Evolutionary conservation across 345 rosid genomes (phyloP).

Genomic region (Eutrema heterophyllum): DNA sequence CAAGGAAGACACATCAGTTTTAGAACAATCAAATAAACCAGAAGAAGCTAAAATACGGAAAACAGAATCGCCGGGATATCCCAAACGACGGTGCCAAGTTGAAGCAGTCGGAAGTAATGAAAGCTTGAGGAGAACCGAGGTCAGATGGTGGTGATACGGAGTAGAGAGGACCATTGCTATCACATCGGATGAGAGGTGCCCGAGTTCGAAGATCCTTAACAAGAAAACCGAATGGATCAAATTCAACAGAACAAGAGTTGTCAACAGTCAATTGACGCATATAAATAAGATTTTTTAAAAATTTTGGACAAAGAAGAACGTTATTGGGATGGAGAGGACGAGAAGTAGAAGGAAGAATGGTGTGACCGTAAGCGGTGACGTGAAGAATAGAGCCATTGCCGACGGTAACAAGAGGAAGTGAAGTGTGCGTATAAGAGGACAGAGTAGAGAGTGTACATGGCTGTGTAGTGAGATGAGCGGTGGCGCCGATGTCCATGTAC

Average conservation of each 20-base stretch:
- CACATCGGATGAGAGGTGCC: neutral
- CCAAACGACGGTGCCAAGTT: neutral
- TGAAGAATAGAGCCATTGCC: neutral
- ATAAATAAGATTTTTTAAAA: too few species aligned
- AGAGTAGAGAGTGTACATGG: neutral
- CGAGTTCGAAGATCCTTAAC: too few species aligned
- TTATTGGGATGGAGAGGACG: too few species aligned
- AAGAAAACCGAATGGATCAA: too few species aligned
- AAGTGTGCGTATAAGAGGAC: too few species aligned
- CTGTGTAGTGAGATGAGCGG: neutral
- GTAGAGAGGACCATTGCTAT: neutral
- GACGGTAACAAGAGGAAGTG: neutral
- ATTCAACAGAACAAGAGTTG: too few species aligned
- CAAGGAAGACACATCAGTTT: neutral
- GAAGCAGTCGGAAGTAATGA: neutral
- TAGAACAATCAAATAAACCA: neutral
- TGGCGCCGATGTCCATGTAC: neutral
- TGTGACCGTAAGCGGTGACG: too few species aligned
- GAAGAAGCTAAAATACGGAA: neutral
- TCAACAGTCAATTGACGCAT: too few species aligned
- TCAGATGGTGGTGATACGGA: neutral
- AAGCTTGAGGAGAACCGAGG: neutral
- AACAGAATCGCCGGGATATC: neutral
- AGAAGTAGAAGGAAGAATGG: too few species aligned
- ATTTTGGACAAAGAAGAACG: too few species aligned